Evolutionary conservation across 306 rosid species (phyloP).

Genomic region (Astragalus glycyphyllos): DNA sequence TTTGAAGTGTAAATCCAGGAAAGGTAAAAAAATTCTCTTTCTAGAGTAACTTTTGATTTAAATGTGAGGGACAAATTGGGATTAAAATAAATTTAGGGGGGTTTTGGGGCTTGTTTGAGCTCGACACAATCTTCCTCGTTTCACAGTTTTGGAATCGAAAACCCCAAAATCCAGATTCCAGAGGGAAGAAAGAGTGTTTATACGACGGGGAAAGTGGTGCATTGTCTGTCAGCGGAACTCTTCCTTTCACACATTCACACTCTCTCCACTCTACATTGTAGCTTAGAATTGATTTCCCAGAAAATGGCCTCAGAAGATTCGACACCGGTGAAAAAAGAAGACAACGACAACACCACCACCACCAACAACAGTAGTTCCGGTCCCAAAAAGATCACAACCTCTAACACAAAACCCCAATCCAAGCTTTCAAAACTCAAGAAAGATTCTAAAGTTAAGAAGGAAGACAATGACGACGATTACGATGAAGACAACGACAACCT

Average conservation of each 20-base stretch:
- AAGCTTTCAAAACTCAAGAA: constrained; percentile 57
- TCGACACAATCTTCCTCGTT: background rate
- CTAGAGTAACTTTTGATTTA: too few relatives aligned
- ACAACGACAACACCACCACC: constrained; percentile 7
- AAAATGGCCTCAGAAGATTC: constrained; percentile 68
- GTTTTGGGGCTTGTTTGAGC: constrained; percentile 27
- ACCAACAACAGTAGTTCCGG: constrained; percentile 45
- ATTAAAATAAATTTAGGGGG: too few relatives aligned
- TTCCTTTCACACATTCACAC: background rate
- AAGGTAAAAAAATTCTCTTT: too few relatives aligned
- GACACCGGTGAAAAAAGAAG: constrained; percentile 49
- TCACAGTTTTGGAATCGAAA: background rate
- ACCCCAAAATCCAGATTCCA: background rate
- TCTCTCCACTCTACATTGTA: background rate
- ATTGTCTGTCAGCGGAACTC: background rate
- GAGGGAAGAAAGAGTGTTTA: background rate
- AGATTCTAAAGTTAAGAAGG: background rate
- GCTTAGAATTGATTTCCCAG: background rate
- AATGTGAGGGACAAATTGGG: too few relatives aligned
- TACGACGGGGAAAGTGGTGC: background rate
- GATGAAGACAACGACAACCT: too few relatives aligned
- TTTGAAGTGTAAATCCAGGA: too few relatives aligned
- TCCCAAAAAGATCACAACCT: constrained; percentile 29
- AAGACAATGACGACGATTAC: too few relatives aligned
- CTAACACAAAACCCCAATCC: constrained; percentile 45